Evolutionary conservation across 768 basidiomycete species (phyloP), one percentile per base, ranked within the genome.

Genomic region (Pleurotus cornucopiae): DNA sequence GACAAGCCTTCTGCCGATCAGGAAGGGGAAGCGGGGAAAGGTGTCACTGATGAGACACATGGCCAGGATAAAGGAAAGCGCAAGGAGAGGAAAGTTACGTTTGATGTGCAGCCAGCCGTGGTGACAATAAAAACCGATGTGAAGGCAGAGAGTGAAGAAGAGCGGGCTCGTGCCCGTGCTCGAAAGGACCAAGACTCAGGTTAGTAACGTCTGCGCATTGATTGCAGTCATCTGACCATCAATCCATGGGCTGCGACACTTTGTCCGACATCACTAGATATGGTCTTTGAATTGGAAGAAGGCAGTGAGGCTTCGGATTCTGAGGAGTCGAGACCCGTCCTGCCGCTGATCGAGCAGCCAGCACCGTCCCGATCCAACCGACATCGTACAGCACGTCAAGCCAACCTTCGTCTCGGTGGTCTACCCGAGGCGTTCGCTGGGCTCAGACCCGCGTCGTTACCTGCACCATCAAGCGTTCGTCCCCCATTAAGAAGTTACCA

Each of bases 1-100:
- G 25, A 55, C 47, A 21, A 57, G 55, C 30, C 26, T 54, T 13
- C 58, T 34, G 55, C 52, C 63, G 54, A 53, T 41, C 18, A 43
- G 39, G 57, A 58, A 43, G 56, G 61, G 57, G 52, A 60, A 43
- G 54, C 58, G 44, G 58, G 56, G 55, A 60, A 63, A 46, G 38
- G 57, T 43, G 67, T 61, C 60, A n/a, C 55, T 56, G 62, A 60
- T 52, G 64, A 46, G 53, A 63, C 66, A 60, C 70, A 67, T 56
- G 67, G 61, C 56, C 67, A 63, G 62, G 69, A 71, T 57, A 66
- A 54, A 56, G 74, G 76, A 49, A 88, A 84, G 67, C 75, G 82
- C 58, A 88, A 83, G 66, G 86, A 84, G 67, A 76, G 83, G 58
- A 88, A 83, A 66, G 86, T 91, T 26, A 88, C 86, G 6, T 91